Evolutionary conservation across 331 rosid species (phyloP).

Genomic region (Acacia concinna): DNA sequence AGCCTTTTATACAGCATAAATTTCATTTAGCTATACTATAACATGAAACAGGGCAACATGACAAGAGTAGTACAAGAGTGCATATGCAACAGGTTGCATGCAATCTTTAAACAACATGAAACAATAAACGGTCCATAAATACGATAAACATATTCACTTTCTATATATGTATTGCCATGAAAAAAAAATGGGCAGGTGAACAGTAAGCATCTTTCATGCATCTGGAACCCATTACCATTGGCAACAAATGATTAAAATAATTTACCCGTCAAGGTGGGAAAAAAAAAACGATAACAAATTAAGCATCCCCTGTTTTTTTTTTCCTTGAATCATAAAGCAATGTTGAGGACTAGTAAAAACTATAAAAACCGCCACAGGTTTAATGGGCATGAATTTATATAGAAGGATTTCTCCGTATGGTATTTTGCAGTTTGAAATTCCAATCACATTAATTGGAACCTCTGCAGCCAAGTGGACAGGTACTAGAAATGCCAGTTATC

Average conservation of each 20-base stretch:
- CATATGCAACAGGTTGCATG: not conserved
- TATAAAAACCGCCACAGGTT: not conserved
- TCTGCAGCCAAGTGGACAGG: not conserved
- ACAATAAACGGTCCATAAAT: too few species aligned
- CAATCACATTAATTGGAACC: not conserved
- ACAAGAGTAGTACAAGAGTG: not conserved
- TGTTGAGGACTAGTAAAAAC: not conserved
- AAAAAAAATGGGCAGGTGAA: not conserved
- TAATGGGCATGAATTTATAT: too few species aligned
- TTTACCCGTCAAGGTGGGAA: not conserved
- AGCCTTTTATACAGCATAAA: not conserved
- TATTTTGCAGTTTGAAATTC: not conserved
- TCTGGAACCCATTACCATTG: not conserved
- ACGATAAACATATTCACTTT: too few species aligned
- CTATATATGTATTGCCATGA: not conserved
- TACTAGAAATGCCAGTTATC: not conserved
- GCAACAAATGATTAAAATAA: not conserved
- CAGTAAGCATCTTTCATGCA: not conserved
- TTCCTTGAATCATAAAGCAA: not conserved
- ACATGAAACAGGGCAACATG: not conserved
- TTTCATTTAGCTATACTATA: too few species aligned
- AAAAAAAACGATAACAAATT: not conserved
- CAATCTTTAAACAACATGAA: not conserved
- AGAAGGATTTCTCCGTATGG: too few species aligned
- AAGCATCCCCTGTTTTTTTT: not conserved